Evolutionary conservation across 345 rosid genomes (phyloP).

Genomic region (Eucalyptus tenuipes): DNA sequence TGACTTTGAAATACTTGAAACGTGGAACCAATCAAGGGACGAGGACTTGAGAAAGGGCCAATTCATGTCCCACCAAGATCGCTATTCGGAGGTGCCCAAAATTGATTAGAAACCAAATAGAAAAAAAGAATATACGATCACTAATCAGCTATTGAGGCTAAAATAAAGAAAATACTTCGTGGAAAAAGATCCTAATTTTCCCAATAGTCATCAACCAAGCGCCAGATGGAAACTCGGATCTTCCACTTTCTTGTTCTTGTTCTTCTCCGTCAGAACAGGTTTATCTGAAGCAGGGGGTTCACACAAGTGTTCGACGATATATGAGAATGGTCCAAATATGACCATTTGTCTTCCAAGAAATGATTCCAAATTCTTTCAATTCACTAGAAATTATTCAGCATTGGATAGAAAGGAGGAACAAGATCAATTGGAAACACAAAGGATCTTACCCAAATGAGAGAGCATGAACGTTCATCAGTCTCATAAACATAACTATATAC

Average conservation of each 20-base stretch:
- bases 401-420: not conserved
- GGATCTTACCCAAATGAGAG: not conserved
- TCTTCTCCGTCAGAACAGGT: not conserved
- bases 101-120: not conserved
- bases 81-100: not conserved
- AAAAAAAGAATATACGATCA: not conserved
- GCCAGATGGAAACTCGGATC: not conserved
- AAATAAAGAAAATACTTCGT: not conserved
- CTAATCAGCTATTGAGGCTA: not conserved
- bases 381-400: not conserved
- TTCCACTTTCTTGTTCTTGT: not conserved
- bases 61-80: not conserved
- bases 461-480: not conserved
- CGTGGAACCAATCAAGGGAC: conserved; percentile 15
- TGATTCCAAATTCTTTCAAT: not conserved
- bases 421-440: not conserved
- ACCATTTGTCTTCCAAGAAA: not conserved
- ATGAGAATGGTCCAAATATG: not conserved
- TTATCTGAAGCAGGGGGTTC: not conserved
- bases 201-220: not conserved
- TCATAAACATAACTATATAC: too few species aligned
- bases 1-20: not conserved
- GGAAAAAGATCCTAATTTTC: not conserved
- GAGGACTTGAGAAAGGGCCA: not conserved
- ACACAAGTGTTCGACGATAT: rapidly evolving